A percentile compares a stretch with the other conserved stretches of the same genome.
phyloP scores from a whole-genome alignment of 2,329 filamentous ascomycete species.

The Pyrenochaeta sp. region DNA sequence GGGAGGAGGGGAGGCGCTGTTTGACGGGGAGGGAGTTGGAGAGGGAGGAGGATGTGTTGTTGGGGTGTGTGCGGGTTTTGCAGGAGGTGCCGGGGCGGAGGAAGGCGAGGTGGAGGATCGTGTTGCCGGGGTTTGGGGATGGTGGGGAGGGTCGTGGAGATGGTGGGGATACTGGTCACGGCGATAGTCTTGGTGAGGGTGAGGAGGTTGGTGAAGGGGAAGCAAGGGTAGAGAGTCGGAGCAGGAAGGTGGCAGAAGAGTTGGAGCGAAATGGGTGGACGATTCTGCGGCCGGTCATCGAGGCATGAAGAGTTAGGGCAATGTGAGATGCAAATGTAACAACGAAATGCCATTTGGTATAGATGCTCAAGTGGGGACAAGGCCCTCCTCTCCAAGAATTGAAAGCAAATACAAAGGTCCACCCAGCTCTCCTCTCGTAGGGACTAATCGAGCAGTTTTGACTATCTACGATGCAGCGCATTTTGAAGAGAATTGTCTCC shows the following conservation, averaged over 20 bases:
- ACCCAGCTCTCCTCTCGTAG: background rate
- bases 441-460: background rate
- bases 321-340: too few relatives aligned
- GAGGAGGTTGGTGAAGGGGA: too few relatives aligned
- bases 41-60: constrained; percentile 6
- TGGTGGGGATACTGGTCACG: too few relatives aligned
- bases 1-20: too few relatives aligned
- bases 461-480: constrained; percentile 4
- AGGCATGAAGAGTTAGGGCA: too few relatives aligned
- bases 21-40: background rate
- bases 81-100: background rate
- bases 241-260: background rate
- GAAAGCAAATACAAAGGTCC: background rate
- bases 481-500: background rate
- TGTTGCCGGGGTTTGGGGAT: background rate
- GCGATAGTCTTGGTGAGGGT: too few relatives aligned
- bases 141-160: constrained; percentile 1
- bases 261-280: constrained; percentile 2
- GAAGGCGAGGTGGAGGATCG: background rate
- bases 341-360: background rate
- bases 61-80: constrained; percentile 6
- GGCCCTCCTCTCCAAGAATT: background rate
- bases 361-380: background rate
- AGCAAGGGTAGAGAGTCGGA: too few relatives aligned
- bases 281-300: too few relatives aligned